Base-by-base conservation (phyloP, 148 eudicot genomes). In the Hydrangea macrophylla region DNA sequence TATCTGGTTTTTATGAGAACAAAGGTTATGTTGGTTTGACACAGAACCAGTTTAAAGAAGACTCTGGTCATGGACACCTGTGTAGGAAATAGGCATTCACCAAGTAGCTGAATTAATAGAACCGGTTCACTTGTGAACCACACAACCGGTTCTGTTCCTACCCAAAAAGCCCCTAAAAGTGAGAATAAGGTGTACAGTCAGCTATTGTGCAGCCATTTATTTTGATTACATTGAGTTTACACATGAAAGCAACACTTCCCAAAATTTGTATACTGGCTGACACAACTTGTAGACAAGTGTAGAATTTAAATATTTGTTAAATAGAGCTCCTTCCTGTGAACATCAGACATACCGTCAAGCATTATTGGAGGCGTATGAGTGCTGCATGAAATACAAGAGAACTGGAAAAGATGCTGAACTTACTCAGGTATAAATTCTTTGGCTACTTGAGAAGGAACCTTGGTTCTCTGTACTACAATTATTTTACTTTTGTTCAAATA, bases 361-460 rank as follows among this genome's bases (percentile, higher is more conserved):
- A 80, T 77, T 95, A 56, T 80, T 87, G 60, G 97, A 95, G 73
- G 99, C 99, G 2, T 84, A 81, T 71, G 97, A 91, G 70, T 91
- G 97, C 79, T 95, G 99, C 88, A 85, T 91, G 91, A 85, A 85
- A 67, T 95, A 87, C 73, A 82, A 82, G 82, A 78, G 75, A 73
- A 87, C 90, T 31, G 99, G 99, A 73, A 95, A 83, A 75, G 97
- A 89, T 79, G 99, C 93, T 42, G 99, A 95, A 70, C 88, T 95
- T 59, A 91, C 96, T 69, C 96, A 89, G 99, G 99, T 94, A 80
- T 71, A 57, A 44, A 15, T 39, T 35, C 24, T 39, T 22, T 24
- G 25, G 31, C 7, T 65, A 44, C n/a, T 63, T 40, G 55, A 17
- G n/a, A 17, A 45, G 39, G 8, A 25, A 33, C 12, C 31, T 23